Conservation (phyloP, 306 rosid genomes). For the Hippophae rhamnoides region DNA sequence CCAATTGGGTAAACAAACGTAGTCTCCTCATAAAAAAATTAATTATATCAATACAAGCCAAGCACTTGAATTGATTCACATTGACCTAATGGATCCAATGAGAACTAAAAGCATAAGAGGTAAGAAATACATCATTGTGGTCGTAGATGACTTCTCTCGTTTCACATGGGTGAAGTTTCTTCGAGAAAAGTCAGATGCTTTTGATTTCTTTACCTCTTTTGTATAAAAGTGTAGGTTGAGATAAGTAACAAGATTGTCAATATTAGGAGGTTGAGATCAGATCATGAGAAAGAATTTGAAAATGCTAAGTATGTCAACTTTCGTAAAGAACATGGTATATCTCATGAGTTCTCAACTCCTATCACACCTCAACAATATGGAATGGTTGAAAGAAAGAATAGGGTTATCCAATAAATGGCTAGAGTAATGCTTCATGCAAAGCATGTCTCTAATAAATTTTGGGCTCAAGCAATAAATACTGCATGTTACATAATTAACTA, state of each 20-base stretch:
- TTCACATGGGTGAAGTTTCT: not conserved
- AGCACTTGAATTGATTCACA: not conserved
- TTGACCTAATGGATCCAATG: not conserved
- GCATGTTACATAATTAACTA: too few relatives aligned
- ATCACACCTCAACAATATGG: constrained; percentile 1
- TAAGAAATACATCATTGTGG: not conserved
- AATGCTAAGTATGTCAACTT: too few relatives aligned
- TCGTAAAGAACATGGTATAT: too few relatives aligned
- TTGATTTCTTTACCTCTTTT: too few relatives aligned
- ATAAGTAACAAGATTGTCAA: too few relatives aligned
- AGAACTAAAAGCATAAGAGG: not conserved
- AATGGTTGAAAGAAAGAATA: not conserved
- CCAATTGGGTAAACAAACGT: not conserved
- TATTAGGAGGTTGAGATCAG: too few relatives aligned
- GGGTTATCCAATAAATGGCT: not conserved
- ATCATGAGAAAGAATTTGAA: too few relatives aligned
- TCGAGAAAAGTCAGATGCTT: not conserved
- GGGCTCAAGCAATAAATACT: not conserved
- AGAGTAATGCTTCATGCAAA: not conserved
- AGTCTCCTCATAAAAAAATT: not conserved
- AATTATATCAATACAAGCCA: not conserved
- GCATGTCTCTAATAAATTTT: not conserved
- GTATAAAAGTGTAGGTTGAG: not conserved
- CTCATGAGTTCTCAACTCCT: not conserved
- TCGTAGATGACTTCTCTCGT: not conserved